A percentile compares a stretch with the other conserved stretches of the same genome.
Evolutionary conservation across 73 alveolate genomes (phyloP).

Genomic region (Urostyla sp.): DNA sequence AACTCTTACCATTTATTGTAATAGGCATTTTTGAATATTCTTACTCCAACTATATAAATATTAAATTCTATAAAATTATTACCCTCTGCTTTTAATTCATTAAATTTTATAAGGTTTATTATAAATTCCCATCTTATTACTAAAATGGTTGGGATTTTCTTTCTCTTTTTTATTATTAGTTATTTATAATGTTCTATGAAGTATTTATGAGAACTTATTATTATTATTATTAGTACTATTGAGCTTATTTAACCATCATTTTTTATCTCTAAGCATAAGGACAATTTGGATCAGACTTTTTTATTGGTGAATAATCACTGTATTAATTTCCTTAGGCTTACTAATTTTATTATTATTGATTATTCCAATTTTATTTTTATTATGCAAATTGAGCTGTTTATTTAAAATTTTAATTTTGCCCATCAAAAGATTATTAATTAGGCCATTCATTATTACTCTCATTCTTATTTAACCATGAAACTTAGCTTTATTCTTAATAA

Average conservation of each 20-base stretch:
- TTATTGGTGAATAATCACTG: conserved; percentile 40
- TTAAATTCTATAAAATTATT: not conserved
- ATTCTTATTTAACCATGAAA: not conserved
- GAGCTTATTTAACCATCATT: not conserved
- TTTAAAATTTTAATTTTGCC: not conserved
- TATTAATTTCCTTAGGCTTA: not conserved
- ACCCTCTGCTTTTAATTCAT: conserved; percentile 1
- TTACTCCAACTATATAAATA: conserved; percentile 8
- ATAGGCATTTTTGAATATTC: conserved; percentile 45
- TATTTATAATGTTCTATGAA: not conserved
- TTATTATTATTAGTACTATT: not conserved
- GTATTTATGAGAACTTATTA: not conserved
- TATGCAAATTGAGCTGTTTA: conserved; percentile 4
- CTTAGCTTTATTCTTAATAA: not conserved
- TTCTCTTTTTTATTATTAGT: not conserved
- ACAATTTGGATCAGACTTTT: conserved; percentile 43
- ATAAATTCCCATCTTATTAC: not conserved
- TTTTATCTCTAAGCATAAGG: conserved; percentile 48
- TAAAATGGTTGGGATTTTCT: not conserved
- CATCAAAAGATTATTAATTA: not conserved
- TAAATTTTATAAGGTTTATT: not conserved
- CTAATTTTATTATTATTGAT: not conserved
- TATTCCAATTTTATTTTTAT: not conserved
- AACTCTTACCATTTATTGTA: conserved; percentile 34
- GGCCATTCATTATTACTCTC: conserved; percentile 3